Base-by-base conservation (phyloP, 2,329 filamentous ascomycete genomes). In the Teratosphaeria epicoccoides region DNA sequence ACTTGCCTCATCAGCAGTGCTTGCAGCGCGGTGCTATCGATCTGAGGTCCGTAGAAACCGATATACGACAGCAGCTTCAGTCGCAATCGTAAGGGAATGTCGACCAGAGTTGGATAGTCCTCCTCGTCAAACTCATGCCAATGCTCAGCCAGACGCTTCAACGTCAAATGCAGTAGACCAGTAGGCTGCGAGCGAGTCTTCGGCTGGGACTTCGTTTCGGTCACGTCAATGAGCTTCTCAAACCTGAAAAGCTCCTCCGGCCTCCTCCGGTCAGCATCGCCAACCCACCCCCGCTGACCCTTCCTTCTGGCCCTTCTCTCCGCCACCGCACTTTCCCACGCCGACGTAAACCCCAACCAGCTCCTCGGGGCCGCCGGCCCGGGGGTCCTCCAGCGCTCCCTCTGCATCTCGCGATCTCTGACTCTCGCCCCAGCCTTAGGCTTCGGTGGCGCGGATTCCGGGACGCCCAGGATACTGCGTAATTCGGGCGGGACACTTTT, bases 121-220 rank as follows among this genome's bases (percentile, higher is more conserved):
- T 81, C 80, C 49, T 77, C 72, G 24, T 76, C 63, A 54, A 83
- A 73, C 64, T 75, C 74, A 9, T 71, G 63, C 80, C 80, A 84
- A 23, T 80, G 72, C 23, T 64, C 59, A 2, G 79, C 78, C 59
- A 83, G 74, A 0, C 71, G 70, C 57, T 76, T 79, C 33, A 84
- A 61, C 14, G 74, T 63, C 4, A 70, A 61, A 63, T 82, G 74
- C 45, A 75, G 56, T 6, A 84, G 66, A 49, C 73, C 77, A 29
- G 61, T 56, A n/a, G 61, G 55, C 23, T 43, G 43, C 26, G 52
- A 46, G 45, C 64, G 45, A 2, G 51, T 49, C 5, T 57, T 51
- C 43, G 65, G 66, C 44, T 60, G 49, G 29, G 58, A 40, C 44
- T 65, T 44, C 29, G 57, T 49, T 43, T 57, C 51, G 9, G 64